Evolutionary conservation across 2,329 filamentous ascomycete species (phyloP), one percentile per base, ranked within the genome.

Genomic region (Amauroascus verrucosus): DNA sequence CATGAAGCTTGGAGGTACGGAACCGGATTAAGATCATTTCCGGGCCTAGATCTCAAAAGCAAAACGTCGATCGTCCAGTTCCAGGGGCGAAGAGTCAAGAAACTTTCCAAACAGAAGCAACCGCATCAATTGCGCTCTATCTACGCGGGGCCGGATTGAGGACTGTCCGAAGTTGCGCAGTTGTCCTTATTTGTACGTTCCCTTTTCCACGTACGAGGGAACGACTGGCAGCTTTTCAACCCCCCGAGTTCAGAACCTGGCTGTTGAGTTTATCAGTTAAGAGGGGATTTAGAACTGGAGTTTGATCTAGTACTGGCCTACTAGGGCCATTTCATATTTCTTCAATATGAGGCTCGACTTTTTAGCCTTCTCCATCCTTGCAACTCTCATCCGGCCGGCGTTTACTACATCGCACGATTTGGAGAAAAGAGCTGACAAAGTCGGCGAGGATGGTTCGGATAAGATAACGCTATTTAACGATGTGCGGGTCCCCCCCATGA

Each of bases 401-500:
- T 51, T 55, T 45, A 53, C 46, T 30, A 13, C 14, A n/a, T 48
- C 51, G 9, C 32, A 61, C 30, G 59, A 56, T 18, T 51, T 69
- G 30, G 58, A 62, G 32, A 67, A 67, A 53, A 64, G 65, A 60
- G 59, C 57, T 24, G 57, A 57, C 2, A 41, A 56, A 57, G 20
- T 18, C n/a, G 13, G 57, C 57, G 53, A 50, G n/a, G 56, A 60
- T 8, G 38, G 57, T 50, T 61, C 40, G 49, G 54, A 55, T 22
- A 9, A 59, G 16, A 63, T 68, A 38, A 76, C 74, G 13, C 63
- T 67, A 26, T 79, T 78, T 63, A 78, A 79, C 67, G 75, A 67
- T 24, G 63, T 77, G 22, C 67, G 74, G 58, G 76, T 79, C 20
- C 76, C 76, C 32, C 70, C 74, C 9, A 67, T 78, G 64, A 69